Percentiles rank a stretch among this genome's conserved stretches.
These are phyloP conservation scores for Corylus heterophylla DNA, from an alignment of 306 rosid species.

Conservation along the genomic window DNA sequence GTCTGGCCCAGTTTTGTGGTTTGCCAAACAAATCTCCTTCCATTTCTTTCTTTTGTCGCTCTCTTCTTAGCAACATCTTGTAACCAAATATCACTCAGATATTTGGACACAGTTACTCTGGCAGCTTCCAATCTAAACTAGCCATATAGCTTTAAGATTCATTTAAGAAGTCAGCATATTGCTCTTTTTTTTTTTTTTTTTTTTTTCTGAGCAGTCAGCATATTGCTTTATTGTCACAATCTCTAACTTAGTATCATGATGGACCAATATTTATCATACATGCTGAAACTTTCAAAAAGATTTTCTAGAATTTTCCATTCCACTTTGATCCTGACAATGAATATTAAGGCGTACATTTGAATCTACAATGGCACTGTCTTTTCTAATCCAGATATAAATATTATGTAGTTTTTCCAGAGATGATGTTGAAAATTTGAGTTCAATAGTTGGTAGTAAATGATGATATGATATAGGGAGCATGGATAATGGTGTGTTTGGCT, in stretches of 20 bases:
- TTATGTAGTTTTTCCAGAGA: not conserved
- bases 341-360: not conserved
- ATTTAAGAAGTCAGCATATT: not conserved
- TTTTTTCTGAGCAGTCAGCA: not conserved
- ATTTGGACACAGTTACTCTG: not conserved
- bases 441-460: not conserved
- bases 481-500: not conserved
- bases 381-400: not conserved
- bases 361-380: not conserved
- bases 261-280: not conserved
- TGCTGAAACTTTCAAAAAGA: not conserved
- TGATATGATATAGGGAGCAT: not conserved
- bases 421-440: not conserved
- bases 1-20: not conserved
- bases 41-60: not conserved
- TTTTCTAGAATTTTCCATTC: not conserved
- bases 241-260: not conserved
- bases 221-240: not conserved
- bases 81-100: not conserved
- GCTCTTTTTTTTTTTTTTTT: no score
- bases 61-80: not conserved
- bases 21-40: not conserved
- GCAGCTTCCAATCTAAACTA: not conserved
- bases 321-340: not conserved
- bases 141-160: not conserved